Percentiles rank a stretch among this genome's conserved stretches.
phyloP scores from a whole-genome alignment of 2,329 filamentous ascomycete genomes.

The Diaporthe caulivora region DNA sequence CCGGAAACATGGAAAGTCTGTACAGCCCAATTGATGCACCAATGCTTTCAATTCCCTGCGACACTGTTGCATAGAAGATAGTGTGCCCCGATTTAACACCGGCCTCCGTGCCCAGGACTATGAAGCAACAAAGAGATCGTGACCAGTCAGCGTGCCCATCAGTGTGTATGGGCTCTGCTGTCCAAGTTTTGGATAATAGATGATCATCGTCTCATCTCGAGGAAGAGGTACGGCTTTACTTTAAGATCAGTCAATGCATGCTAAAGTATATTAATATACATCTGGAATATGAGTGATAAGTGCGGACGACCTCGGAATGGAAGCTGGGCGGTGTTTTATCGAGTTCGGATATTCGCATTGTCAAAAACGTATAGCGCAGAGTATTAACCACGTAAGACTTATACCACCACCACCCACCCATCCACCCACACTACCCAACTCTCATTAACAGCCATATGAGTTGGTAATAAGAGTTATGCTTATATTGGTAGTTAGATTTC shows the following conservation, averaged over 20 bases:
- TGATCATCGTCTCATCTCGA: background rate
- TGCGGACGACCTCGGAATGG: background rate
- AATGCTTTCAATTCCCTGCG: background rate
- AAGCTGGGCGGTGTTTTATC: background rate
- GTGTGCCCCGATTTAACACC: background rate
- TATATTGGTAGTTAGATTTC: no score
- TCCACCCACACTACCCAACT: no score
- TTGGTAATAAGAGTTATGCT: no score
- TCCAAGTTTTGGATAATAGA: background rate
- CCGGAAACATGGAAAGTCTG: background rate
- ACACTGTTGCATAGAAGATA: background rate
- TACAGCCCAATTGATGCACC: background rate
- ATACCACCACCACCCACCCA: no score
- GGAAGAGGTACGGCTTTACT: background rate
- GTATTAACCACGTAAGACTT: no score
- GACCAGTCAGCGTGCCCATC: background rate
- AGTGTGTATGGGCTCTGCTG: background rate
- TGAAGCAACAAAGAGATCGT: no score
- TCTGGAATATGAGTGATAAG: background rate
- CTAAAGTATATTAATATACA: background rate
- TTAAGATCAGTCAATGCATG: background rate
- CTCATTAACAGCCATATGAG: no score
- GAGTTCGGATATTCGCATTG: no score
- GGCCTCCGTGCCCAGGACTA: no score
- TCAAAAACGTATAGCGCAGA: no score